Evolutionary conservation across 176 grass and related monocot genomes (phyloP), one percentile per base, ranked within the genome.

Genomic region (Panicum miliaceum): DNA sequence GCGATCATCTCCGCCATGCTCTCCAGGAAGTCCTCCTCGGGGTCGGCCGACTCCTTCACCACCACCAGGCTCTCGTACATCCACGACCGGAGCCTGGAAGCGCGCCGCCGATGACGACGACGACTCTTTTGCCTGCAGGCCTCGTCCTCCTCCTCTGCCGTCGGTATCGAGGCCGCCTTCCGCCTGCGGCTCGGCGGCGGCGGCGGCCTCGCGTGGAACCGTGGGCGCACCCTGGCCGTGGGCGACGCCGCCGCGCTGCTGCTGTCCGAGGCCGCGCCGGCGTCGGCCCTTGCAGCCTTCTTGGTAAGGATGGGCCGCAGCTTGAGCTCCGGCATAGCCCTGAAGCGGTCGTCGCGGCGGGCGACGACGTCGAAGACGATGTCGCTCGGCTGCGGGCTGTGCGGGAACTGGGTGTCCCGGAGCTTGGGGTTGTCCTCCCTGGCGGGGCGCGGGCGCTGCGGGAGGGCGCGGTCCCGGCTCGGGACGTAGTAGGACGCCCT

Each of bases 1-100:
- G 81, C 66, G 71, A 97, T 91, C 95, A 97, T 94, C 79, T 94
- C 92, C 63, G 81, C 73, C 81, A 97, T 87, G 73, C 92, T 94
- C 72, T 83, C 92, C 77, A 90, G 36, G 69, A 97, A 97, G 80
- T 94, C 95, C 69, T 77, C 93, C 81, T 84, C 86, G 18, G 95
- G 95, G 15, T 92, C 84, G 4, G 82, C 73, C 4, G 95, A 94
- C 60, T 90, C 60, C 80, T 89, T 92, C 86, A 92, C 90, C 71
- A 97, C 86, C 50, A 92, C 77, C 45, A 92, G 58, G 84, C 87
- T 90, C 89, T 90, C 81, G 60, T 81, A 82, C 32, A 90, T 15
- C 81, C 81, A 73, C 50, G 4, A 18, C 82, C 68, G 78, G 12
- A 53, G 38, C 43, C 79, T 60, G 5, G 15, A 6, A 1, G 2